These are phyloP conservation scores for Calonectria hawksworthii DNA, from an alignment of 2,329 filamentous ascomycete species.

Conservation along the genomic window DNA sequence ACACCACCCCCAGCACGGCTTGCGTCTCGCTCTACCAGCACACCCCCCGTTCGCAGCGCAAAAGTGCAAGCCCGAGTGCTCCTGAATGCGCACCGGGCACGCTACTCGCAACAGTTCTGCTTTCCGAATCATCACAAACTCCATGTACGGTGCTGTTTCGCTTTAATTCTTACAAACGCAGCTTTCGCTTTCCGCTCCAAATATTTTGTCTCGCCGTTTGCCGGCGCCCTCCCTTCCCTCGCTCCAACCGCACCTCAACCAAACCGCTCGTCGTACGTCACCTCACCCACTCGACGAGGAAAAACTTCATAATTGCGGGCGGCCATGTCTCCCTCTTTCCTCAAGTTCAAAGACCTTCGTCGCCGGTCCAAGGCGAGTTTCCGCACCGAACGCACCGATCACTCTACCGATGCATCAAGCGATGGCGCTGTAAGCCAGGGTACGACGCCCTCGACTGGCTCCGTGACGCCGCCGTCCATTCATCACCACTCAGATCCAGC, in stretches of 20 bases:
- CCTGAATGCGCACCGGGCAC: slow-evolving; percentile 1
- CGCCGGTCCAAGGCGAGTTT: slow-evolving; percentile 83
- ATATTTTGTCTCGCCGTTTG: slow-evolving; percentile 23
- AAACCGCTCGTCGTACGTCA: slow-evolving; percentile 25
- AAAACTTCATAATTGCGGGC: slow-evolving; percentile 38
- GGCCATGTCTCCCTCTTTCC: slow-evolving; percentile 74
- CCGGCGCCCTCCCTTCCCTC: slow-evolving; percentile 14
- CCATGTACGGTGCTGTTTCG: background rate
- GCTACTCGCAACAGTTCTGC: background rate
- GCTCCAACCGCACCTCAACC: background rate
- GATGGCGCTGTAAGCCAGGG: slow-evolving; percentile 70
- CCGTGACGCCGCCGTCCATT: slow-evolving; percentile 82
- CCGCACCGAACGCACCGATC: slow-evolving; percentile 68
- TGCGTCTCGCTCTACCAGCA: slow-evolving; percentile 10
- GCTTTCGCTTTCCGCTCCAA: background rate
- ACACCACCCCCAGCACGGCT: background rate
- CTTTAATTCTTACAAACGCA: slow-evolving; percentile 8
- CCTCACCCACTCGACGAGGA: slow-evolving; percentile 22
- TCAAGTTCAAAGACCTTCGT: slow-evolving; percentile 79
- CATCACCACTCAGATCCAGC: slow-evolving; percentile 76
- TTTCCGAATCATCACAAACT: background rate
- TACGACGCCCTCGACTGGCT: slow-evolving; percentile 76
- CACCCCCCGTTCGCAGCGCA: slow-evolving; percentile 25
- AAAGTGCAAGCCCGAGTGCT: slow-evolving; percentile 6
- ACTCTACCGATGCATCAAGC: slow-evolving; percentile 73